phyloP scores from a whole-genome alignment of 164 flowering plant species.

The Magnolia sinica region DNA sequence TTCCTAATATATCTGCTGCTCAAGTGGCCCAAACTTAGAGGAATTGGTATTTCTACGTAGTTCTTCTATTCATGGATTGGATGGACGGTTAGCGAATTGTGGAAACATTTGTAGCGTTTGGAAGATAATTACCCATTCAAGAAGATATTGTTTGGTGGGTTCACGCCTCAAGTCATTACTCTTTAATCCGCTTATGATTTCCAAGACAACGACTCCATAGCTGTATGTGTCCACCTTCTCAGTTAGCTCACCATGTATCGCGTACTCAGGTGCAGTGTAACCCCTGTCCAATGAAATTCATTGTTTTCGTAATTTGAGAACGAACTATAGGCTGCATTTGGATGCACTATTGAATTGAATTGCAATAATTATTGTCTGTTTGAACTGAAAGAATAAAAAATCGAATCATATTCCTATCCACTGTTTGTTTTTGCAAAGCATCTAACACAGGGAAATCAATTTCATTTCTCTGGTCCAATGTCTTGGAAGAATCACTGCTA shows the following conservation, averaged over 20 bases:
- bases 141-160: conserved; percentile 38
- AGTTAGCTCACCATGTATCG: conserved; percentile 51
- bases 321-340: neutral
- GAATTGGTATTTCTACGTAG: too few relatives aligned
- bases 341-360: neutral
- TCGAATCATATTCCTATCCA: too few relatives aligned
- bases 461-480: neutral
- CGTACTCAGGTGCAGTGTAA: conserved; percentile 60
- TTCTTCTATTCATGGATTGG: too few relatives aligned
- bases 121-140: conserved; percentile 40
- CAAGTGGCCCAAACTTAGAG: too few relatives aligned
- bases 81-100: neutral
- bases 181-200: conserved; percentile 49
- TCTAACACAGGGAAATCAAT: neutral
- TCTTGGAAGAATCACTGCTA: neutral
- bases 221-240: conserved; percentile 59
- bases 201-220: conserved; percentile 57
- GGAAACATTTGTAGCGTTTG: neutral
- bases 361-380: neutral
- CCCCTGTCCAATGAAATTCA: conserved; percentile 16
- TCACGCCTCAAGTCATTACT: conserved; percentile 30
- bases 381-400: neutral
- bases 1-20: too few relatives aligned
- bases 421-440: neutral
- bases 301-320: too few relatives aligned